phyloP scores from a whole-genome alignment of 805 yeast genomes.

The Kluyveromyces starmeri region DNA sequence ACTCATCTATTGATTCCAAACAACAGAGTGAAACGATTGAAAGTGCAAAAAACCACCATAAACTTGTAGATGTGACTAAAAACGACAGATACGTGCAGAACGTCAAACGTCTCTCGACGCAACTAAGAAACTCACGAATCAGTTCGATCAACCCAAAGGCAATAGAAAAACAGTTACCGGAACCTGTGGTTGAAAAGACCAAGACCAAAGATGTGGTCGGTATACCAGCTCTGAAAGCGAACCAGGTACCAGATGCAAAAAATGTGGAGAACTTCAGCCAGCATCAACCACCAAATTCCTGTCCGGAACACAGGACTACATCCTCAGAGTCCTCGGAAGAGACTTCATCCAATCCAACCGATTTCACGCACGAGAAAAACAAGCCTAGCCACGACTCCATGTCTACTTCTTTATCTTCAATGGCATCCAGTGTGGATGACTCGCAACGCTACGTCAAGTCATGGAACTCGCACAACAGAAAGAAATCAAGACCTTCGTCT shows the following conservation, averaged over 20 bases:
- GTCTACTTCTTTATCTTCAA: slow-evolving; percentile 27
- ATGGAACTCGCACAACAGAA: slow-evolving; percentile 29
- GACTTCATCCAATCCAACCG: slow-evolving; percentile 27
- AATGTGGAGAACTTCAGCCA: too few relatives aligned
- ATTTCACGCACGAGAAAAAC: slow-evolving; percentile 22
- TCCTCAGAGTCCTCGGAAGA: slow-evolving; percentile 20
- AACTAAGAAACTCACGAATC: slow-evolving; percentile 9
- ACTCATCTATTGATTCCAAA: background rate
- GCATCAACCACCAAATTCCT: too few relatives aligned
- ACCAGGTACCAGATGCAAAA: too few relatives aligned
- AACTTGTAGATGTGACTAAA: background rate
- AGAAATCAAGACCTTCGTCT: slow-evolving; percentile 17
- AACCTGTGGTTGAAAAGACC: background rate
- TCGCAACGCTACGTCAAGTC: slow-evolving; percentile 29
- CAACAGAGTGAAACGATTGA: background rate
- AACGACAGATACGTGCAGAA: slow-evolving; percentile 17
- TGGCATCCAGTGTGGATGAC: slow-evolving; percentile 27
- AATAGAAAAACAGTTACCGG: background rate
- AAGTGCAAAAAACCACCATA: background rate
- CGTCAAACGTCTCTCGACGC: slow-evolving; percentile 23
- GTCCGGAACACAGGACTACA: slow-evolving; percentile 6
- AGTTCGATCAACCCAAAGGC: background rate
- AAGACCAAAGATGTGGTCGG: background rate
- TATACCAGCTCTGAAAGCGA: too few relatives aligned
- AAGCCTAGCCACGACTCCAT: slow-evolving; percentile 26